A percentile compares a stretch with the other conserved stretches of the same genome.
Conservation (phyloP, 768 basidiomycete genomes). For the Boletus rufocinnamomeus region DNA sequence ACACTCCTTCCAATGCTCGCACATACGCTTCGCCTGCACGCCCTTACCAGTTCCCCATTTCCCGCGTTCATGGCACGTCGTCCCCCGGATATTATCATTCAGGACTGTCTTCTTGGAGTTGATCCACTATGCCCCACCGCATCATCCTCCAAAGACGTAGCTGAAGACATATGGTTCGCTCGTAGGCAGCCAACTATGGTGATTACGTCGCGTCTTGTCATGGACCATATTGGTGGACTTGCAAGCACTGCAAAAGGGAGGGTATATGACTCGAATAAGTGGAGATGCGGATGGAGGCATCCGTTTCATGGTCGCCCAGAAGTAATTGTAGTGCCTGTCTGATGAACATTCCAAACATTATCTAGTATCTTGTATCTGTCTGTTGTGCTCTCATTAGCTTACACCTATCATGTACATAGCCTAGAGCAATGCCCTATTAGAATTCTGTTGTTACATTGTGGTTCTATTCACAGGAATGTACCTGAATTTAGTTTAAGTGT, state of each 20-base stretch:
- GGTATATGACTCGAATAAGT: slow-evolving; percentile 35
- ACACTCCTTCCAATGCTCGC: slow-evolving; percentile 38
- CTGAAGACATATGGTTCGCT: slow-evolving; percentile 9
- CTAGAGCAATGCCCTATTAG: not conserved
- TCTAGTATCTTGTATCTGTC: not conserved
- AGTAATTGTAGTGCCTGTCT: slow-evolving; percentile 38
- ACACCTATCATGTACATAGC: not conserved
- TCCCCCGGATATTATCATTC: slow-evolving; percentile 42
- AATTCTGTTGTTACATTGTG: not conserved
- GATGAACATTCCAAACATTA: not conserved
- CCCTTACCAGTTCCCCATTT: slow-evolving; percentile 30
- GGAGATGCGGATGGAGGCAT: slow-evolving; percentile 49
- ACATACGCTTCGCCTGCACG: slow-evolving; percentile 35
- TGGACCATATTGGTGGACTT: slow-evolving; percentile 45
- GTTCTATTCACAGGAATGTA: not conserved
- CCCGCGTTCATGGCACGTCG: slow-evolving; percentile 32
- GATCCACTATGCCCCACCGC: slow-evolving; percentile 40
- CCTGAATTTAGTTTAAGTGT: too few relatives aligned
- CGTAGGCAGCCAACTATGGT: slow-evolving; percentile 32
- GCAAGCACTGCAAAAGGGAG: slow-evolving; percentile 38
- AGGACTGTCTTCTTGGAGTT: slow-evolving; percentile 43
- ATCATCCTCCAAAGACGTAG: slow-evolving; percentile 1
- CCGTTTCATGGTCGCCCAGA: slow-evolving; percentile 43
- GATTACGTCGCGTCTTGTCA: slow-evolving; percentile 43
- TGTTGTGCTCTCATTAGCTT: not conserved